These are phyloP conservation scores for Wickerhamomyces chambardii DNA, from an alignment of 805 yeast species.

Conservation along the genomic window DNA sequence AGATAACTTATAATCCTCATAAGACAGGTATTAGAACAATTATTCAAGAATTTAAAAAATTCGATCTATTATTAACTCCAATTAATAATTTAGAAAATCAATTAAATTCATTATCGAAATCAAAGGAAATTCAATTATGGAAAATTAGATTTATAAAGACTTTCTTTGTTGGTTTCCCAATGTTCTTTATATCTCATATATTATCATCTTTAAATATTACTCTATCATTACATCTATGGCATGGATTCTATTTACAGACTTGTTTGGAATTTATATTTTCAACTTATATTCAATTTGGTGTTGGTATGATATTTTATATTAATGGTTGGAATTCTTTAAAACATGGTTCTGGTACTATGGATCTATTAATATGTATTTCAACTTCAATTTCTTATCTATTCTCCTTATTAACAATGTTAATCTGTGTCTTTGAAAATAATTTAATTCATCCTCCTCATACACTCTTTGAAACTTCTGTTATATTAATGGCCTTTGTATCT, in stretches of 20 bases:
- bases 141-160: constrained; percentile 42
- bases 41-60: constrained; percentile 38
- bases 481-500: constrained; percentile 78
- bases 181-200: constrained; percentile 39
- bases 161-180: constrained; percentile 52
- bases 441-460: constrained; percentile 46
- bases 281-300: constrained; percentile 49
- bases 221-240: constrained; percentile 22
- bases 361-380: constrained; percentile 76
- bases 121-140: constrained; percentile 72
- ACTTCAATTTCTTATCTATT: constrained; percentile 72
- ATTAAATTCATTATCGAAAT: constrained; percentile 54
- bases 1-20: constrained; percentile 39
- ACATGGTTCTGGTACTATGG: constrained; percentile 84
- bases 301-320: constrained; percentile 62
- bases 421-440: constrained; percentile 34
- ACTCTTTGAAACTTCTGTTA: constrained; percentile 78
- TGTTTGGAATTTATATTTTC: constrained; percentile 50
- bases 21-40: constrained; percentile 57
- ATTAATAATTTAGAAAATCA: constrained; percentile 53
- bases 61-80: constrained; percentile 45
- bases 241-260: constrained; percentile 60
- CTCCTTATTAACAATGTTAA: constrained; percentile 54
- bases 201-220: constrained; percentile 28
- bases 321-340: constrained; percentile 57